Conservation (phyloP, 176 grass and related monocot species). For the Raddia distichophylla region DNA sequence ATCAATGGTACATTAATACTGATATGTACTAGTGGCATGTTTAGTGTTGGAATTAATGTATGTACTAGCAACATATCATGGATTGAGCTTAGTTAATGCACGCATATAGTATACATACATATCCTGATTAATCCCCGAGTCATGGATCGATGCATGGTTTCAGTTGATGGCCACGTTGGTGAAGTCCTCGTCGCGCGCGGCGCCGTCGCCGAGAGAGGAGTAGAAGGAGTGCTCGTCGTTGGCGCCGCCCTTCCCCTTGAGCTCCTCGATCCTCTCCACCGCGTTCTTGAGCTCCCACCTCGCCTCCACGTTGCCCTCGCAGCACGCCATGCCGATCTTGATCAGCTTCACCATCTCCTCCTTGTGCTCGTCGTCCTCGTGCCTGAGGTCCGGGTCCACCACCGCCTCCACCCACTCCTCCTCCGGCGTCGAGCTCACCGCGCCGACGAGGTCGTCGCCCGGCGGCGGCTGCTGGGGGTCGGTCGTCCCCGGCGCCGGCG, state of each 20-base stretch:
- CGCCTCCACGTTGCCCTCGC: conserved; percentile 55
- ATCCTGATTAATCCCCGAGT: background rate
- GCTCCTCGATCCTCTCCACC: conserved; percentile 63
- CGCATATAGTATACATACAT: background rate
- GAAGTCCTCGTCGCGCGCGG: conserved; percentile 27
- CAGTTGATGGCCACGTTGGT: conserved; percentile 27
- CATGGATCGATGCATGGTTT: background rate
- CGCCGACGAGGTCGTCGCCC: conserved; percentile 37
- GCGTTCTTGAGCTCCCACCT: conserved; percentile 72
- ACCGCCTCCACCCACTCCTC: conserved; percentile 51
- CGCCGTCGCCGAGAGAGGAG: conserved; percentile 44
- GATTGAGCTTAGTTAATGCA: background rate
- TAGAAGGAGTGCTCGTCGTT: conserved; percentile 44
- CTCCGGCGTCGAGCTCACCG: conserved; percentile 40
- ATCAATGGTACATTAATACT: background rate
- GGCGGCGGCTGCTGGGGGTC: conserved; percentile 12
- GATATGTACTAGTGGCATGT: background rate
- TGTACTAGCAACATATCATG: background rate
- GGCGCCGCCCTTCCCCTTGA: conserved; percentile 35
- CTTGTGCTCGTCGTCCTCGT: conserved; percentile 23
- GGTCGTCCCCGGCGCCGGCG: background rate
- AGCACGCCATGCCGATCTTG: conserved; percentile 74
- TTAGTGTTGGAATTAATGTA: background rate
- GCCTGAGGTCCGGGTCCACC: conserved; percentile 51
- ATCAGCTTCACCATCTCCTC: conserved; percentile 73